These are phyloP conservation scores for Podospora conica DNA, from an alignment of 495 filamentous ascomycete species.

Conservation along the genomic window DNA sequence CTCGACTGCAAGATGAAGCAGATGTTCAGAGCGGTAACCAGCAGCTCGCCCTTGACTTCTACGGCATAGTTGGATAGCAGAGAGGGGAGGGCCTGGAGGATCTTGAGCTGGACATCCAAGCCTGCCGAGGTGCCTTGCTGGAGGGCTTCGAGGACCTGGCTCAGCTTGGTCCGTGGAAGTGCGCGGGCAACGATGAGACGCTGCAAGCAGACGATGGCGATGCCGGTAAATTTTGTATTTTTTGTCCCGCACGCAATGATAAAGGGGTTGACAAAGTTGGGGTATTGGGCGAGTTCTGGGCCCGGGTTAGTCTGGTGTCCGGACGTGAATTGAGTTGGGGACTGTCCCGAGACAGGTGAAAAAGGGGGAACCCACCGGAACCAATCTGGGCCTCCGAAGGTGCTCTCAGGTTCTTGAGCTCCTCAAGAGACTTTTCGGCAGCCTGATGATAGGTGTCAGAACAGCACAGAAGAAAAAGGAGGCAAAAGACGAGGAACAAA, in stretches of 20 bases:
- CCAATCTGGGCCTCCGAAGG: slow-evolving; percentile 78
- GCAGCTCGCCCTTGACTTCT: slow-evolving; percentile 71
- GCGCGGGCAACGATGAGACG: slow-evolving; percentile 74
- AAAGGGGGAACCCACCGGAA: slow-evolving; percentile 53
- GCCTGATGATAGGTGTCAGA: slow-evolving; percentile 50
- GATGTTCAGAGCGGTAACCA: slow-evolving; percentile 77
- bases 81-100: slow-evolving; percentile 87
- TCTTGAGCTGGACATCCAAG: slow-evolving; percentile 91
- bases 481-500: not conserved
- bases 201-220: slow-evolving; percentile 81
- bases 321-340: not conserved
- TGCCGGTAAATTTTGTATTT: slow-evolving; percentile 82
- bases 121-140: slow-evolving; percentile 69
- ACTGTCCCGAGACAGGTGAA: not conserved
- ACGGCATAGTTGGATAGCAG: slow-evolving; percentile 84
- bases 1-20: slow-evolving; percentile 84
- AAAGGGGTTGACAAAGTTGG: slow-evolving; percentile 85
- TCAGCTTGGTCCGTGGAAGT: slow-evolving; percentile 64
- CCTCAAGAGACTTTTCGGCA: slow-evolving; percentile 87
- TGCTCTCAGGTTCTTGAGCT: slow-evolving; percentile 72
- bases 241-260: slow-evolving; percentile 83
- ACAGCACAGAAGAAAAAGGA: not conserved
- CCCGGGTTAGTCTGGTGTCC: slow-evolving; percentile 12
- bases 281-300: slow-evolving; percentile 72
- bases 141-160: slow-evolving; percentile 79